Evolutionary conservation across 2,329 filamentous ascomycete species (phyloP).

Genomic region (Paraconiothyrium sp.): DNA sequence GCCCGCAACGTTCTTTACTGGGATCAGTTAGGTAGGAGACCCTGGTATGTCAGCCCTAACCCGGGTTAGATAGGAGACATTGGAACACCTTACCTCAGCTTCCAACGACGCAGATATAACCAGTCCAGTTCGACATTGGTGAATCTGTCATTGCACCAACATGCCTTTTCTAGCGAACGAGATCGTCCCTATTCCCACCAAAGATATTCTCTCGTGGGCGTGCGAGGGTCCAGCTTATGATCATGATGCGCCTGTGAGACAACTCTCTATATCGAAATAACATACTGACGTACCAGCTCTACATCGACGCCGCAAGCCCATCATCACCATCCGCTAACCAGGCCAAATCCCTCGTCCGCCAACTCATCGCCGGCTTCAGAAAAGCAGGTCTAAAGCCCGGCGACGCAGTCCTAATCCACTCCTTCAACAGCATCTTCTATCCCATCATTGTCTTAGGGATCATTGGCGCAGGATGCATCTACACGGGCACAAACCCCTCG

Average conservation of each 20-base stretch:
- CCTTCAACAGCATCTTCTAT: constrained; percentile 61
- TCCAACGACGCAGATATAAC: not conserved
- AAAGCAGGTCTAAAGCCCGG: constrained; percentile 57
- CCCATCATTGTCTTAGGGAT: constrained; percentile 38
- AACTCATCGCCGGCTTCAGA: constrained; percentile 61
- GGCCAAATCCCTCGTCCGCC: constrained; percentile 56
- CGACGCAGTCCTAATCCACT: constrained; percentile 63
- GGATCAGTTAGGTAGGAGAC: no score
- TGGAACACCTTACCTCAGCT: not conserved
- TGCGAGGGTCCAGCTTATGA: constrained; percentile 62
- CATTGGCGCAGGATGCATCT: constrained; percentile 48
- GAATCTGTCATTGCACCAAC: not conserved
- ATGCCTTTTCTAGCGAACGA: constrained; percentile 43
- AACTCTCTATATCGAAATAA: not conserved
- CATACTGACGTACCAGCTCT: constrained; percentile 52
- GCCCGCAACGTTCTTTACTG: no score
- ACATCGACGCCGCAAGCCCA: constrained; percentile 59
- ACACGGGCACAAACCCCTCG: constrained; percentile 51
- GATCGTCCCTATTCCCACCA: constrained; percentile 53
- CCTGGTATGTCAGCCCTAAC: not conserved
- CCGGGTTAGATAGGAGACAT: not conserved
- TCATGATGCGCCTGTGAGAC: constrained; percentile 52
- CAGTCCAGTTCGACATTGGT: not conserved
- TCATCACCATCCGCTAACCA: constrained; percentile 57
- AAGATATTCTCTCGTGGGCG: constrained; percentile 65